Conservation (phyloP, 106 monocot species). For the Dioscorea dumetorum region DNA sequence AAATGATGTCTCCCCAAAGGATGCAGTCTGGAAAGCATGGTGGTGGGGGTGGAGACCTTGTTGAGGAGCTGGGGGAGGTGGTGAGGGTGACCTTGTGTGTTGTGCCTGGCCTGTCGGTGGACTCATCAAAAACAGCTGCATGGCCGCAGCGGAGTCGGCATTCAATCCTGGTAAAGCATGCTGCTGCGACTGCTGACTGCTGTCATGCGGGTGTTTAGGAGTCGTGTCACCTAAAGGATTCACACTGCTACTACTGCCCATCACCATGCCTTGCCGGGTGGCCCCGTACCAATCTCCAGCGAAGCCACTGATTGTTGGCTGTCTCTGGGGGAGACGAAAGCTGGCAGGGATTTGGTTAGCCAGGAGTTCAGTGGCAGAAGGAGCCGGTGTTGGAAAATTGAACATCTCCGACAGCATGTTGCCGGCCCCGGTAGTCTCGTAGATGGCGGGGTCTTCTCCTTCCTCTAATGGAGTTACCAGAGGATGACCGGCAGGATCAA, state of each 20-base stretch:
- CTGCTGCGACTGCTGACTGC: conserved; percentile 10
- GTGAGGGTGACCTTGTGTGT: conserved; percentile 29
- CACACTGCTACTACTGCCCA: conserved; percentile 1
- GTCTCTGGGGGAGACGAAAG: conserved; percentile 7
- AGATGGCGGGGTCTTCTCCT: conserved; percentile 23
- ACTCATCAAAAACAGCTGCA: conserved; percentile 59
- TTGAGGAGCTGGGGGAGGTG: conserved; percentile 20
- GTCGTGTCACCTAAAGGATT: neutral
- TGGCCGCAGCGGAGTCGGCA: conserved; percentile 45
- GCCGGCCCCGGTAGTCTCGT: conserved; percentile 27
- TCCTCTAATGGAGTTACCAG: conserved; percentile 29
- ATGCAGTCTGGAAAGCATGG: conserved; percentile 17
- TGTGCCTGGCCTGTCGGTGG: conserved; percentile 15
- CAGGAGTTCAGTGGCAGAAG: conserved; percentile 48
- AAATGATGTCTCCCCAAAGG: conserved; percentile 3
- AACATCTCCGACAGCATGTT: conserved; percentile 86
- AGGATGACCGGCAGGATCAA: conserved; percentile 25
- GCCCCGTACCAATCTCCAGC: conserved; percentile 15
- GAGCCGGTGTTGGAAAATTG: conserved; percentile 36
- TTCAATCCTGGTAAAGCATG: conserved; percentile 21
- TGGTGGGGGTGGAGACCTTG: conserved; percentile 14
- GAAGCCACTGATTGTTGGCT: conserved; percentile 6
- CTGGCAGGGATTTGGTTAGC: conserved; percentile 41
- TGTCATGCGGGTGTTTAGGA: neutral
- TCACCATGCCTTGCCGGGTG: conserved; percentile 5